These are phyloP conservation scores for Suillus decipiens DNA, from an alignment of 768 basidiomycete genomes.

Conservation along the genomic window DNA sequence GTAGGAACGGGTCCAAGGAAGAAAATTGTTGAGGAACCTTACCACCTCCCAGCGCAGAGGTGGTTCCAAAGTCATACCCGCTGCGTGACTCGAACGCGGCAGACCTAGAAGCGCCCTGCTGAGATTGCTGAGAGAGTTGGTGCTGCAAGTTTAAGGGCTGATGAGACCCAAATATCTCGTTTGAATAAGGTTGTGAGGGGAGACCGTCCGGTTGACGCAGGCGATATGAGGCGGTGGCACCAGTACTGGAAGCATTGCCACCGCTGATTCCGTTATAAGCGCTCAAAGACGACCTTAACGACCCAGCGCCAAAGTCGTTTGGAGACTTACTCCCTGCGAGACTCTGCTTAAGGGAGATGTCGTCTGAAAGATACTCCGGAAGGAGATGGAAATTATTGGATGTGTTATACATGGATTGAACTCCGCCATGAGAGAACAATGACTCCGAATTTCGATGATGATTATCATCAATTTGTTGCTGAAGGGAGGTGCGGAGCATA, in stretches of 20 bases:
- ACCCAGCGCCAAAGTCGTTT: constrained; percentile 37
- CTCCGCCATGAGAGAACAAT: constrained; percentile 32
- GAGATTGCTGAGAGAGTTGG: constrained; percentile 37
- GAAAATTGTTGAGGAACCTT: constrained; percentile 34
- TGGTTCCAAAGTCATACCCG: constrained; percentile 36
- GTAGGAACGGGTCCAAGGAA: constrained; percentile 34
- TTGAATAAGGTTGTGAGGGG: constrained; percentile 29
- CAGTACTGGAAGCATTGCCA: constrained; percentile 23
- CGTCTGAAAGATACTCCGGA: constrained; percentile 37
- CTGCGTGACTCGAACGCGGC: constrained; percentile 27
- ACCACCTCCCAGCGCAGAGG: constrained; percentile 22
- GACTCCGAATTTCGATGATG: constrained; percentile 33
- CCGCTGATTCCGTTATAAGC: constrained; percentile 31
- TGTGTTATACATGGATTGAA: constrained; percentile 45
- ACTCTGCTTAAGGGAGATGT: constrained; percentile 34
- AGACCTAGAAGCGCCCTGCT: constrained; percentile 27
- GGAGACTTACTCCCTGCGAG: constrained; percentile 29
- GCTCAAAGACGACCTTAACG: constrained; percentile 39
- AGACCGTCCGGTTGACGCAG: constrained; percentile 36
- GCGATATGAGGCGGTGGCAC: constrained; percentile 35
- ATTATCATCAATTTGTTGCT: constrained; percentile 32
- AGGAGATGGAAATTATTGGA: constrained; percentile 31
- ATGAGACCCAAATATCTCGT: constrained; percentile 29
- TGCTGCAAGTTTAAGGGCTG: constrained; percentile 32
- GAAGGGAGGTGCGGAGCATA: constrained; percentile 27